Conservation (phyloP, 148 eudicot genomes). For the Fagopyrum tataricum region DNA sequence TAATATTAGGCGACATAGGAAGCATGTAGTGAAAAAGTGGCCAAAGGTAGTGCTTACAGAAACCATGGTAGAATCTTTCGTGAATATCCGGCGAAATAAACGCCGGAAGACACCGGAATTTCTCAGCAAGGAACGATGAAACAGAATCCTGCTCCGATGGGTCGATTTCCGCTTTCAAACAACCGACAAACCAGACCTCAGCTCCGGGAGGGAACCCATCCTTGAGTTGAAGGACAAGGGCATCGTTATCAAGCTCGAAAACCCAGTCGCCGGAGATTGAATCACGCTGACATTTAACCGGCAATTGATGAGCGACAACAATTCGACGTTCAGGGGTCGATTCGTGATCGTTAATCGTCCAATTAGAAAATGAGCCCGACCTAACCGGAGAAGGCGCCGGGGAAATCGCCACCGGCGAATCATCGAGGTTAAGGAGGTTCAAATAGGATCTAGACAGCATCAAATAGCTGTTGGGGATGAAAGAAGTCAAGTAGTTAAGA, state of each 20-base stretch:
- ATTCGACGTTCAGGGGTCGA: constrained; percentile 20
- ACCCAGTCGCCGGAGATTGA: constrained; percentile 26
- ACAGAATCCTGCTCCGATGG: constrained; percentile 52
- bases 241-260: constrained; percentile 55
- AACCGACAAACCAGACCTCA: constrained; percentile 52
- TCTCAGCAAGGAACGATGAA: constrained; percentile 32
- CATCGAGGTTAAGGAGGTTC: constrained; percentile 14
- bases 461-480: neutral
- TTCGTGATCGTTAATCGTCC: neutral
- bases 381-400: constrained; percentile 4
- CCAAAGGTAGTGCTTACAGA: constrained; percentile 84
- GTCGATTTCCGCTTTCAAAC: constrained; percentile 30
- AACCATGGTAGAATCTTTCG: constrained; percentile 64
- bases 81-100: constrained; percentile 43
- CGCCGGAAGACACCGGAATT: constrained; percentile 70
- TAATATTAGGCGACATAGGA: constrained; percentile 31
- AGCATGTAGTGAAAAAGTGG: constrained; percentile 74
- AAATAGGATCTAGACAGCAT: constrained; percentile 16
- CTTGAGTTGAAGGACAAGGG: constrained; percentile 46
- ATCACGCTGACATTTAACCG: constrained; percentile 32
- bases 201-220: constrained; percentile 43
- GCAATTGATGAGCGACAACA: constrained; percentile 54
- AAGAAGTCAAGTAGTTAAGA: neutral
- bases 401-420: constrained; percentile 1
- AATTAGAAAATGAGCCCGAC: too few species aligned